phyloP scores from a whole-genome alignment of 306 rosid genomes.

The Lablab purpureus region DNA sequence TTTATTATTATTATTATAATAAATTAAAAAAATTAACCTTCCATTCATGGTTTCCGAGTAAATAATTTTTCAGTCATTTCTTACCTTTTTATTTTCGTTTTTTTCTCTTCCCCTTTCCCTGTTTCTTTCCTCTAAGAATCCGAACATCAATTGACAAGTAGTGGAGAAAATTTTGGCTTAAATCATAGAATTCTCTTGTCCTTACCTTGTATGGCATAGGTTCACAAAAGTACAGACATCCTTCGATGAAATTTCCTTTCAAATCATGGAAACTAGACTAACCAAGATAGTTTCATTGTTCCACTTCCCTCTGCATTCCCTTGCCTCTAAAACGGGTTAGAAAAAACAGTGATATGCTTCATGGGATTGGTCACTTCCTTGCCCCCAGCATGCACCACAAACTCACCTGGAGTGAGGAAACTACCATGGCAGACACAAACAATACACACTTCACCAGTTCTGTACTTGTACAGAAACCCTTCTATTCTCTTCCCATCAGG shows the following conservation, averaged over 20 bases:
- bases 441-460: conserved; percentile 58
- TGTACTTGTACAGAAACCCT: conserved; percentile 69
- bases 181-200: neutral
- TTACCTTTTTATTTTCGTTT: no score
- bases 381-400: conserved; percentile 72
- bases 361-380: conserved; percentile 62
- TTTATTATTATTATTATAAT: no score
- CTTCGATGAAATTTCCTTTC: conserved; percentile 11
- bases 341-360: conserved; percentile 63
- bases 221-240: neutral
- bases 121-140: no score
- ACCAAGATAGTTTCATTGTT: conserved; percentile 9
- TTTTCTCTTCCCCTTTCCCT: no score
- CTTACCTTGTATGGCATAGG: neutral
- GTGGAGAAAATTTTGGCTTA: neutral
- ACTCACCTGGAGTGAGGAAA: conserved; percentile 70
- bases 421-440: conserved; percentile 77
- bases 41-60: no score
- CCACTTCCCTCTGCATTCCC: conserved; percentile 9
- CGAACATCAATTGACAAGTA: neutral
- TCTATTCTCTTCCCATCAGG: conserved; percentile 67
- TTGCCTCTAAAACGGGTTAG: conserved; percentile 44
- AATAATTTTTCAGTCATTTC: no score
- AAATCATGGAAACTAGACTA: conserved; percentile 21
- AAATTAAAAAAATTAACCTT: no score